These are phyloP conservation scores for Monilinia vaccinii-corymbosi DNA, from an alignment of 2,329 filamentous ascomycete genomes.

Conservation along the genomic window DNA sequence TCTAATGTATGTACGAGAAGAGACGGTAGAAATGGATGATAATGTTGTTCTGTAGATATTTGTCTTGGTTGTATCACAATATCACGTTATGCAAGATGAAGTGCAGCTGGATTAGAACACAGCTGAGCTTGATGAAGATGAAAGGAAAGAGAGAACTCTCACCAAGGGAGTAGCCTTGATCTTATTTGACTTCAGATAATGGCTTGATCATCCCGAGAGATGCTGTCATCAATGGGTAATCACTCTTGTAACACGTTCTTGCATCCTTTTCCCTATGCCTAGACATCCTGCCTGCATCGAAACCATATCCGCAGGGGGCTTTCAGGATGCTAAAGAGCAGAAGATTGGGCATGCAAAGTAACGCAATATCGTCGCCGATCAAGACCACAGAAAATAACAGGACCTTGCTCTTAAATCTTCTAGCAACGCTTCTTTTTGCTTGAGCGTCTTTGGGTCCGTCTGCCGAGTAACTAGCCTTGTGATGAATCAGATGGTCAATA, in stretches of 20 bases:
- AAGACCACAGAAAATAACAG: neutral
- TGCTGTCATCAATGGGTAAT: neutral
- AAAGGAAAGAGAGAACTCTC: neutral
- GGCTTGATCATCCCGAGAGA: neutral
- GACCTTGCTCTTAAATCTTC: neutral
- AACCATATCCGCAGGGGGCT: neutral
- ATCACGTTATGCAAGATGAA: neutral
- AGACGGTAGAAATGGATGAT: neutral
- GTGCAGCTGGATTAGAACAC: neutral
- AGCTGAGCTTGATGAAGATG: neutral
- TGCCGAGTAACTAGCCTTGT: neutral
- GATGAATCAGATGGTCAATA: neutral
- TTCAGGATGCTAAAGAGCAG: neutral
- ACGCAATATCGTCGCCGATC: neutral
- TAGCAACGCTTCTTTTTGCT: neutral
- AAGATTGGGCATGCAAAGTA: neutral
- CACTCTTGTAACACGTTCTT: neutral
- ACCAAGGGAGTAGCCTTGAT: neutral
- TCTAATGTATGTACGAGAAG: neutral
- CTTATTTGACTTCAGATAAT: neutral
- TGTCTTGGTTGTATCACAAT: neutral
- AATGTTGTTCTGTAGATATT: neutral
- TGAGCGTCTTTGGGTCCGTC: neutral
- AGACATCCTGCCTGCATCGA: neutral
- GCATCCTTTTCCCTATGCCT: neutral